Evolutionary conservation across 352 stramenopile species (phyloP), one percentile per base, ranked within the genome.

Genomic region (Plasmopara muralis): DNA sequence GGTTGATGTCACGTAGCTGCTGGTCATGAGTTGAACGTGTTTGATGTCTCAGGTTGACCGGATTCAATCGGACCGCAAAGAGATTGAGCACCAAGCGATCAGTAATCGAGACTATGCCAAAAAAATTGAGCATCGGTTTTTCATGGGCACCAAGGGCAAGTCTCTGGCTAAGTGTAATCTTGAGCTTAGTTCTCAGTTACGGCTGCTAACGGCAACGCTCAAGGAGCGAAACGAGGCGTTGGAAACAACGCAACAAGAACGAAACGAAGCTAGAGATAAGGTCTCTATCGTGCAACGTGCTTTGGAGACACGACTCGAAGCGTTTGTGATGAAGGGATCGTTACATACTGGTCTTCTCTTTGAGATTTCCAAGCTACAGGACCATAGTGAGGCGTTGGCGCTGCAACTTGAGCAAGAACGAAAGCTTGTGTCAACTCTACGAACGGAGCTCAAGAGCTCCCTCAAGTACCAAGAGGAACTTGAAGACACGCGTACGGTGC

Each of bases 111-210:
- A 90, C 58, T 93, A 93, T 45, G 83, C 78, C 25, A 87, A 89
- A 61, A 87, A 87, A 45, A 90, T 91, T 43, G 83, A 93, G 58
- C 76, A 88, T 55, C 77, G 77, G 39, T 85, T 91, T 41, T 90
- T 87, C 53, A 72, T 86, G 66, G 78, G 78, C 29, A 72, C 78
- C 2, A 87, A 89, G 12, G 71, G 47, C 1, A 51, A 87, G 59
- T 80, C 77, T 4, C 55, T 89, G 5, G 66, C 80, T 29, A 72
- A 90, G 40, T 73, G 73, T 51, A 85, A 89, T 39, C 16, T 85
- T 9, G 74, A 89, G 12, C 60, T 93, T 8, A 59, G 57, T 7
- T 65, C 47, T 4, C 60, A 57, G 0, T 55, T 91, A 13, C 76
- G 77, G 25, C 25, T 50, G 10, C 47, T 87, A 2, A 61, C 89